A percentile compares a stretch with the other conserved stretches of the same genome.
Conservation (phyloP, 805 yeast genomes). For the Pichia deserticola region DNA sequence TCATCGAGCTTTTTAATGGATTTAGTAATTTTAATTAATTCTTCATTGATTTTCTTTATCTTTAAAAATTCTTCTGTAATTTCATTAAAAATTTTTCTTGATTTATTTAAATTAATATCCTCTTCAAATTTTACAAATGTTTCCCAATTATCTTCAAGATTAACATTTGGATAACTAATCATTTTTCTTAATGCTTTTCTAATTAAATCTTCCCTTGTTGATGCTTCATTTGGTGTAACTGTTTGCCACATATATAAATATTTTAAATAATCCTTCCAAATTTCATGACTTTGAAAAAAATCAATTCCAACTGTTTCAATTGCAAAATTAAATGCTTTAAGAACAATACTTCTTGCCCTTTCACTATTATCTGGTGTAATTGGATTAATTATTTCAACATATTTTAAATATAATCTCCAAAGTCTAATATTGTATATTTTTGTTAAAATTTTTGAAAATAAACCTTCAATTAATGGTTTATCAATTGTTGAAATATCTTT, state of each 20-base stretch:
- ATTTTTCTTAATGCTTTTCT: slow-evolving; percentile 66
- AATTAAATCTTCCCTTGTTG: slow-evolving; percentile 68
- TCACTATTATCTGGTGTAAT: slow-evolving; percentile 59
- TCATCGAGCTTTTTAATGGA: slow-evolving; percentile 13
- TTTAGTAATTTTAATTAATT: slow-evolving; percentile 51
- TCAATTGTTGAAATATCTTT: slow-evolving; percentile 55
- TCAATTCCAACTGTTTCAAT: slow-evolving; percentile 74
- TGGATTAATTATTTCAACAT: slow-evolving; percentile 64
- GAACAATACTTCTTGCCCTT: slow-evolving; percentile 62
- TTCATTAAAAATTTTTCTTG: slow-evolving; percentile 79
- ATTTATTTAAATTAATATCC: slow-evolving; percentile 57
- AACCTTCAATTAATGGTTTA: slow-evolving; percentile 51
- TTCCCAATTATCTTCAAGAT: slow-evolving; percentile 75
- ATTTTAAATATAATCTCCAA: slow-evolving; percentile 72
- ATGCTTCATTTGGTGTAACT: slow-evolving; percentile 73
- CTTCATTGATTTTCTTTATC: slow-evolving; percentile 71
- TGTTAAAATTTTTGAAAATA: slow-evolving; percentile 59
- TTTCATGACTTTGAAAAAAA: slow-evolving; percentile 47
- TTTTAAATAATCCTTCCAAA: slow-evolving; percentile 81
- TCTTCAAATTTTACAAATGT: slow-evolving; percentile 79
- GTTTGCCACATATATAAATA: slow-evolving; percentile 77
- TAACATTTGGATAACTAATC: slow-evolving; percentile 66
- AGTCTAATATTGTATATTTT: slow-evolving; percentile 56
- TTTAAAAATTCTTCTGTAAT: slow-evolving; percentile 79
- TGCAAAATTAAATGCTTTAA: slow-evolving; percentile 81